These are phyloP conservation scores for Albugo candida DNA, from an alignment of 352 stramenopile species.

Conservation along the genomic window DNA sequence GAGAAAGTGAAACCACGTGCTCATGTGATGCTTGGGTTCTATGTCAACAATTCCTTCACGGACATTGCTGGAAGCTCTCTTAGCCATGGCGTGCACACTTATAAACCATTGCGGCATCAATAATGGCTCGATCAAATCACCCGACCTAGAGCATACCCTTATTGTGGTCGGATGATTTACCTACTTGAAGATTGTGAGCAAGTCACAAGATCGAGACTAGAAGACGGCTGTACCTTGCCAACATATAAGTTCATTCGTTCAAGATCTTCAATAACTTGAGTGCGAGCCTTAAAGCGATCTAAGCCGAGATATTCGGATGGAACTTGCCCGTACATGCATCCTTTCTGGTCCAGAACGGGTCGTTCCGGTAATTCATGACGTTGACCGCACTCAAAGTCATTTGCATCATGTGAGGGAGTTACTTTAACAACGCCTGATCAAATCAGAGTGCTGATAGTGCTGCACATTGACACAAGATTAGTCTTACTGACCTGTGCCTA, in stretches of 20 bases:
- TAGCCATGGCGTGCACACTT: conserved; percentile 90
- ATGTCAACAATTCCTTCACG: conserved; percentile 88
- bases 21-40: conserved; percentile 80
- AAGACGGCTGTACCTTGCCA: conserved; percentile 77
- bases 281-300: conserved; percentile 89
- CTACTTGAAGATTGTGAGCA: conserved; percentile 7
- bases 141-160: conserved; percentile 92
- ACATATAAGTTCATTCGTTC: conserved; percentile 75
- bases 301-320: conserved; percentile 80
- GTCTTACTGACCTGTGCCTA: conserved; percentile 91
- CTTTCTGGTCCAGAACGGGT: conserved; percentile 52
- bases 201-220: not conserved
- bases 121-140: conserved; percentile 97
- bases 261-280: conserved; percentile 84
- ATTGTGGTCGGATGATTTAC: conserved; percentile 68
- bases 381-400: conserved; percentile 98
- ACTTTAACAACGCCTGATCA: conserved; percentile 77
- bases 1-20: conserved; percentile 96
- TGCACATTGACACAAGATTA: not conserved
- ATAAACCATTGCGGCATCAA: conserved; percentile 99
- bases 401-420: conserved; percentile 98
- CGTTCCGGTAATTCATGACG: conserved; percentile 80
- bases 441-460: not conserved
- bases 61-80: conserved; percentile 85
- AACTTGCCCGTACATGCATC: conserved; percentile 47